phyloP scores from a whole-genome alignment of 352 stramenopile genomes.

The Phytophthora tentaculata region DNA sequence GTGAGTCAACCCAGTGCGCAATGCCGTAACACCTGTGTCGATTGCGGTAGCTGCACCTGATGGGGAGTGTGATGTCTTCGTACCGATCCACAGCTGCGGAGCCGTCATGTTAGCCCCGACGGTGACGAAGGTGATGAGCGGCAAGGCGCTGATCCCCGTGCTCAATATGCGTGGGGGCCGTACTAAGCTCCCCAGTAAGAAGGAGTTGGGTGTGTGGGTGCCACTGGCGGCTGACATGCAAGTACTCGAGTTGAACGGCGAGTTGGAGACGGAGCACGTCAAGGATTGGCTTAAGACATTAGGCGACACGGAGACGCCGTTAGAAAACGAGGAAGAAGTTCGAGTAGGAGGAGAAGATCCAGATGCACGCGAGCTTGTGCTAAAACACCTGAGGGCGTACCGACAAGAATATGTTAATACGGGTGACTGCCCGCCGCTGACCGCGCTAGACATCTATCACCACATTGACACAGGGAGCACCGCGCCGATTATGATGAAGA shows the following conservation, averaged over 20 bases:
- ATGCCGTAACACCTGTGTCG: neutral
- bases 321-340: neutral
- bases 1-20: neutral
- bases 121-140: neutral
- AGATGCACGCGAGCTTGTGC: neutral
- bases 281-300: neutral
- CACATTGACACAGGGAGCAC: neutral
- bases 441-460: neutral
- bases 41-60: neutral
- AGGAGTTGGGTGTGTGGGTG: conserved; percentile 1
- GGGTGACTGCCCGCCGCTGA: neutral
- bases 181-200: neutral
- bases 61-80: neutral
- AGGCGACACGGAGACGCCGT: neutral
- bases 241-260: neutral
- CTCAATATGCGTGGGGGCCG: neutral
- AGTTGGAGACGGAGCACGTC: neutral
- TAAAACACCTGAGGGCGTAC: neutral
- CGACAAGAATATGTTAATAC: neutral
- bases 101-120: neutral
- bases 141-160: neutral
- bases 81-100: neutral
- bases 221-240: neutral
- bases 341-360: neutral
- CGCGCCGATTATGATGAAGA: neutral